Evolutionary conservation across 2,329 filamentous ascomycete species (phyloP), one percentile per base, ranked within the genome.

Genomic region (Plectosphaerella plurivora): DNA sequence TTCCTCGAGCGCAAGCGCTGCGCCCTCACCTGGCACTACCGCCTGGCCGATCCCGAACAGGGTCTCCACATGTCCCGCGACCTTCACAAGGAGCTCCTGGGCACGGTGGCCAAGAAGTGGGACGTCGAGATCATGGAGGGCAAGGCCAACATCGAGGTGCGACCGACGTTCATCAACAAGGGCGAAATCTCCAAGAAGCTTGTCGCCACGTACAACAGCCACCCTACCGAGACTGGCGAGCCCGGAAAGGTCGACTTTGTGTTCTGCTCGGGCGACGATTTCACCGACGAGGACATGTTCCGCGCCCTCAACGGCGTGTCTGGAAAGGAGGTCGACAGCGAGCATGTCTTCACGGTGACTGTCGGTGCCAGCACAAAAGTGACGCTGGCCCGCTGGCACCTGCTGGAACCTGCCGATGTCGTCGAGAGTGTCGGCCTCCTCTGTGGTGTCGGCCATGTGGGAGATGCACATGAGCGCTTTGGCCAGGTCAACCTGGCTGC

Each of bases 151-250:
- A 78, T 99, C 24, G 94, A 99, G 71, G 93, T 97, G 33, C 87
- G 94, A n/a, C 93, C 93, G 25, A 92, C 87, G 1, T 96, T 96
- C 64, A 91, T 99, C 73, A 97, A 97, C 79, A 99, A 99, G 76
- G 94, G 94, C 28, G 91, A 95, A 70, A 97, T 97, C 58, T 89
- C 87, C 15, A 92, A 91, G 73, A 84, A 87, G 6, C 79, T 99
- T 16, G 85, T 97, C 37, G 74, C 82, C 20, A 84, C 85, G 47
- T 95, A 95, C 68, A 84, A 78, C 61, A 71, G 71, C 53, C 73
- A 64, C 4, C 73, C 71, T 2, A 68, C 69, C 2, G 76, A 76
- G 4, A 75, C 71, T 47, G 61, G 62, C 5, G 63, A 64, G 24
- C 61, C 66, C 5, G 71, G 83, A 49, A 80, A 81, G 50, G 82